Conservation (phyloP, 768 basidiomycete species). For the Cystofilobasidium bisporidii region DNA sequence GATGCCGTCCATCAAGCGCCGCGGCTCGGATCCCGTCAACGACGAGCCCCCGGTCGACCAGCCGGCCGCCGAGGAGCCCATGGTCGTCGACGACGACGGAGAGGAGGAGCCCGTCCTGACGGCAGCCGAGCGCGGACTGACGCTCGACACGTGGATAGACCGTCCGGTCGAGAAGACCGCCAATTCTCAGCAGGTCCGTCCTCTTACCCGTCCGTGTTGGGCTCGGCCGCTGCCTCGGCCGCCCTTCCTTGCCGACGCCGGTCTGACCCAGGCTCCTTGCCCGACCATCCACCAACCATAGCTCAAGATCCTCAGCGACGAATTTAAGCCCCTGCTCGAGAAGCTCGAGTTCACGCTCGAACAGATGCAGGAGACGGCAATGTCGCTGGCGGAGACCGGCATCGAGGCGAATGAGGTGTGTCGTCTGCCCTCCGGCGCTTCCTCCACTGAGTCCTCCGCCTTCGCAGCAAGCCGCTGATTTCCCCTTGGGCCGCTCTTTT, state of each 20-base stretch:
- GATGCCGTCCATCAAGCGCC: no score
- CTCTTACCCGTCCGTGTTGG: no score
- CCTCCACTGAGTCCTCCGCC: background rate
- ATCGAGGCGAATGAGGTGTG: background rate
- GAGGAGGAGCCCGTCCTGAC: background rate
- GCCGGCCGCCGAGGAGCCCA: background rate
- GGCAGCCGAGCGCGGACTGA: constrained; percentile 7
- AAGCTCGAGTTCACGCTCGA: constrained; percentile 1
- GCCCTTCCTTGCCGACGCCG: no score
- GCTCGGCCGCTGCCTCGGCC: no score
- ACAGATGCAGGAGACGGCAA: background rate
- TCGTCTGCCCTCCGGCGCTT: background rate
- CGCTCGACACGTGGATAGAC: background rate
- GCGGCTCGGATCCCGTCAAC: background rate
- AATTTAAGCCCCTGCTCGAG: background rate
- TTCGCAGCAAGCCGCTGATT: no score
- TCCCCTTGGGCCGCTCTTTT: no score
- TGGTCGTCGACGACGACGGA: background rate
- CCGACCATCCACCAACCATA: background rate
- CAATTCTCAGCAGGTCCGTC: background rate
- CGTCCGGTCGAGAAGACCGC: background rate
- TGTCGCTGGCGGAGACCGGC: background rate
- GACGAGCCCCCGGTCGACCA: no score
- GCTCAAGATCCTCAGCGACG: background rate
- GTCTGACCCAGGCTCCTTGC: no score